phyloP scores from a whole-genome alignment of 2,329 filamentous ascomycete genomes.

The Monilinia vaccinii-corymbosi region DNA sequence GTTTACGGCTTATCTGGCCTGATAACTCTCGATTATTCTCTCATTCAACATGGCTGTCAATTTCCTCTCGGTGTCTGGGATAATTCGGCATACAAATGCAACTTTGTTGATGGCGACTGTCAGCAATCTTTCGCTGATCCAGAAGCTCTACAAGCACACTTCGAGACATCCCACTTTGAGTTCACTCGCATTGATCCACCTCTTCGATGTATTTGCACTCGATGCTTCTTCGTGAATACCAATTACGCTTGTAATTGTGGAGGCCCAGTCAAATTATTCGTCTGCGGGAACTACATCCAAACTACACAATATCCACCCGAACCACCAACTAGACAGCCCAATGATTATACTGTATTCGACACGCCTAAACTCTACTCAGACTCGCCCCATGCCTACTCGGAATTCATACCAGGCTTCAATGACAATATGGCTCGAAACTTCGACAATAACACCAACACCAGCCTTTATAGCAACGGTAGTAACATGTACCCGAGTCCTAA shows the following conservation, averaged over 20 bases:
- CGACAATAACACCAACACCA: not conserved
- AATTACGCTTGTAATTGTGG: conserved; percentile 11
- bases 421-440: not conserved
- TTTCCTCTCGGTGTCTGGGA: conserved; percentile 19
- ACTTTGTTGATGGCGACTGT: conserved; percentile 18
- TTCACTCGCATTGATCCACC: conserved; percentile 22
- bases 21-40: conserved; percentile 13
- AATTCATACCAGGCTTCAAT: not conserved
- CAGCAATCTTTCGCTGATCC: conserved; percentile 11
- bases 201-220: conserved; percentile 18
- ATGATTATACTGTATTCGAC: conserved; percentile 3
- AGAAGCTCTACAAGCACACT: conserved; percentile 22
- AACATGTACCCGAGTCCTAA: not conserved
- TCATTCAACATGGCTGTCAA: conserved; percentile 18
- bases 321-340: conserved; percentile 6
- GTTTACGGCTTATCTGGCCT: conserved; percentile 1
- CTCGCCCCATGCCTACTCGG: not conserved
- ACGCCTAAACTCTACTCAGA: not conserved
- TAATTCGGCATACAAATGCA: conserved; percentile 13
- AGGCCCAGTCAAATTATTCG: conserved; percentile 17
- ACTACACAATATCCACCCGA: conserved; percentile 15
- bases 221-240: conserved; percentile 8
- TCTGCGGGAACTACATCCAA: conserved; percentile 23
- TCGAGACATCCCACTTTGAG: conserved; percentile 20
- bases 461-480: not conserved